Evolutionary conservation across 306 rosid species (phyloP), one percentile per base, ranked within the genome.

Genomic region (Bauhinia variegata): DNA sequence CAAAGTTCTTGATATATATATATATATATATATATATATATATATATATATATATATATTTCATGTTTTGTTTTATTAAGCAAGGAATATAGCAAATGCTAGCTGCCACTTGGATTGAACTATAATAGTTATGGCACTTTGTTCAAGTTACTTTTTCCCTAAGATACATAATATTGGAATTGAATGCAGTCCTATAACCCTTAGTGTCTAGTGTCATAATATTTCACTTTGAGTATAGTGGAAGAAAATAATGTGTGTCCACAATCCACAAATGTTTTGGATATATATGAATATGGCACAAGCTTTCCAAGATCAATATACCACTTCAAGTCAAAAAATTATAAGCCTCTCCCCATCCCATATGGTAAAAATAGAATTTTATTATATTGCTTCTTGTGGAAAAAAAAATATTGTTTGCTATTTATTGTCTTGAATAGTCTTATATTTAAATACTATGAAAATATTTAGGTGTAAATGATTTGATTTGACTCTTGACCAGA

Each of bases 161-260:
- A 75, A 74, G 76, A 55, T 37, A 61, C 50, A 71, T 55, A n/a
- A 57, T 60, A 13, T 43, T 53, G 19, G 19, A 43, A 73, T 59
- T 64, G 60, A 68, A 77, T 58, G 59, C 36, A 44, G 14, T 49
- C 43, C 28, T 56, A 58, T 58, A 51, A 67, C 12, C 49, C 13
- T n/a, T 42, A 28, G 6, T 3, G 48, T 23, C 55, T 66, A 32
- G 33, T 28, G 14, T 63, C 52, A 73, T 57, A 10, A 76, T 31
- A 55, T 50, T 33, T 61, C 30, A 38, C 77, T 72, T 68, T 64
- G 74, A 76, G 87, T 83, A 44, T 15, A 39, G 37, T 47, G 49
- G 48, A 79, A 82, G 86, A 51, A 78, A 75, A 77, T 72, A 68
- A 83, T 76, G 73, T 75, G 66, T 79, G 80, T 65, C 46, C 69